Base-by-base conservation (phyloP, 225 moss, liverwort and hornwort species). In the Pseudoscleropodium purum region DNA sequence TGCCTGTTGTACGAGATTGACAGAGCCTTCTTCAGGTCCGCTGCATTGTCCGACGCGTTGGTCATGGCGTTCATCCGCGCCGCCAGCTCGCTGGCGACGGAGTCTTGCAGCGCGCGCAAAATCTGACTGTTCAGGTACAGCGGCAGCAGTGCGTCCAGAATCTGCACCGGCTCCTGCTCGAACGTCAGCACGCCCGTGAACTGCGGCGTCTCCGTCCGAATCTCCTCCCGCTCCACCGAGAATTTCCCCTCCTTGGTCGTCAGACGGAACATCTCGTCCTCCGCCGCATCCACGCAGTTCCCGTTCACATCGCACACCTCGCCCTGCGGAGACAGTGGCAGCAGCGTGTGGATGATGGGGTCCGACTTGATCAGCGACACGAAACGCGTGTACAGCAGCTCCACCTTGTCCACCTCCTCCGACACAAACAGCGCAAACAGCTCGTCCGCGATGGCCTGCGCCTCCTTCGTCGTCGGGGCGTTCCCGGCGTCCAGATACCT, bases 361-460 rank as follows among this genome's bases (percentile, higher is more conserved):
- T 98, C 98, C 76, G 98, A 92, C 93, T 94, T 95, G 92, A 98
- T 95, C 65, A 98, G 95, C 13, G 98, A 98, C 75, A 98, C 90
- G 90, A 98, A 98, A 91, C 97, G 94, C 34, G 98, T 98, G 92
- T 98, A 98, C 66, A 98, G 95, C n/a, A 98, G 89, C 97, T 98
- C 98, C 90, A 98, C 98, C 97, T 98, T 98, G 93, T 98, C 98
- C 82, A 98, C 98, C 21, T 98, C 98, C 93, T 98, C 98, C 51
- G 95, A 94, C 84, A 97, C 97, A 56, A 97, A 97, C 59, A 97
- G 92, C 64, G 96, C 25, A 26, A 97, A 97, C 84, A 97, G 94
- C 94, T 97, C 97, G 57, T 97, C 97, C 60, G 97, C 97, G 70
- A 97, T 92, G 84, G 95, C 94, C 91, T 97, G 97, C 36, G 97